Conservation (phyloP, 2,329 filamentous ascomycete genomes). For the Fusarium sp. region DNA sequence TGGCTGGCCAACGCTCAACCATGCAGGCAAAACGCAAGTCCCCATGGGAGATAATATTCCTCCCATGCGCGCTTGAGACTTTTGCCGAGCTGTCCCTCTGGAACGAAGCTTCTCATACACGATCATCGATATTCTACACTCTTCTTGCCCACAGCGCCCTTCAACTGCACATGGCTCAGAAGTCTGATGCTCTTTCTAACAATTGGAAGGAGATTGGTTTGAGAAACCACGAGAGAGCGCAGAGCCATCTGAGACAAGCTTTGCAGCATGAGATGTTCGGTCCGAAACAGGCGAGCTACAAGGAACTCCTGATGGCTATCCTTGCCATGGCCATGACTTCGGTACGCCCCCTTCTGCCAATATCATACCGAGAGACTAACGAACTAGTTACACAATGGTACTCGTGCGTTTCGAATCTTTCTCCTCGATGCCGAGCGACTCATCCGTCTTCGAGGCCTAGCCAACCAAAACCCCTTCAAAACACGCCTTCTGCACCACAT, state of each 20-base stretch:
- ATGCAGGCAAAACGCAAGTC: slow-evolving; percentile 54
- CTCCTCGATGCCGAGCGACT: slow-evolving; percentile 59
- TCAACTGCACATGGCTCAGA: slow-evolving; percentile 51
- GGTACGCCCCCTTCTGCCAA: background rate
- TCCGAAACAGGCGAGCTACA: slow-evolving; percentile 57
- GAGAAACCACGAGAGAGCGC: slow-evolving; percentile 49
- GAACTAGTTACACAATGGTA: slow-evolving; percentile 34
- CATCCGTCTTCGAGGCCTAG: slow-evolving; percentile 55
- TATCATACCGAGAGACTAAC: background rate
- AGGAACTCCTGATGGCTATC: slow-evolving; percentile 60
- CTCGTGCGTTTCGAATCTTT: slow-evolving; percentile 41
- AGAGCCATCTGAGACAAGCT: slow-evolving; percentile 52
- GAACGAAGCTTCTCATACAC: slow-evolving; percentile 55
- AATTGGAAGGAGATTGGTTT: slow-evolving; percentile 50
- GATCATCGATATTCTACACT: slow-evolving; percentile 55
- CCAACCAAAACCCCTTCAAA: slow-evolving; percentile 57
- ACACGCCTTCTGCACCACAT: slow-evolving; percentile 61
- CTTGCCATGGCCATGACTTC: slow-evolving; percentile 49
- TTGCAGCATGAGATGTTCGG: slow-evolving; percentile 52
- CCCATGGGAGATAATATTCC: slow-evolving; percentile 59
- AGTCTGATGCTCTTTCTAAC: slow-evolving; percentile 13
- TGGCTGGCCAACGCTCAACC: slow-evolving; percentile 46
- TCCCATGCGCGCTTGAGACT: slow-evolving; percentile 57
- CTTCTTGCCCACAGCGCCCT: slow-evolving; percentile 59
- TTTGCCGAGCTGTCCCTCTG: slow-evolving; percentile 59